Percentiles rank a stretch among this genome's conserved stretches.
These are phyloP conservation scores for Quercus engelmannii DNA, from an alignment of 306 rosid genomes.

Conservation along the genomic window DNA sequence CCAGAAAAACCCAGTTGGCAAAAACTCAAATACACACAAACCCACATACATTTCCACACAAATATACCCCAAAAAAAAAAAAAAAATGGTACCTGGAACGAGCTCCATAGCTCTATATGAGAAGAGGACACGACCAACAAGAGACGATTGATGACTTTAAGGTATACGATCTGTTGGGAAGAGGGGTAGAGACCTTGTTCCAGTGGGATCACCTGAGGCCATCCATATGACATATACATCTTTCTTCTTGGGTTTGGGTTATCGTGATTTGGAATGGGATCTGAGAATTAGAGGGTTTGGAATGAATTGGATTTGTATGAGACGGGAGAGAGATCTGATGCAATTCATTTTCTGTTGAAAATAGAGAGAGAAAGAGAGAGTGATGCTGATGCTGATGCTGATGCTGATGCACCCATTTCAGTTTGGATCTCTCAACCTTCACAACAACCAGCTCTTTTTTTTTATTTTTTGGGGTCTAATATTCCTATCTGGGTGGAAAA, in stretches of 20 bases:
- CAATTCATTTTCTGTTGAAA: slow-evolving; percentile 5
- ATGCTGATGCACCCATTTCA: slow-evolving; percentile 18
- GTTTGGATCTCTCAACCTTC: slow-evolving; percentile 10
- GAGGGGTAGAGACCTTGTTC: slow-evolving; percentile 68
- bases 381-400: slow-evolving; percentile 8
- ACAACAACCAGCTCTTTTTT: neutral
- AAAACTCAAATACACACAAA: neutral
- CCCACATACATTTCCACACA: slow-evolving; percentile 1
- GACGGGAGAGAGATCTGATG: slow-evolving; percentile 36
- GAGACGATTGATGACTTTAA: slow-evolving; percentile 67
- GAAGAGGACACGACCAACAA: slow-evolving; percentile 76
- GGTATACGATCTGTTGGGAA: slow-evolving; percentile 64
- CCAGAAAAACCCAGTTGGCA: slow-evolving; percentile 24
- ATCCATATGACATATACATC: slow-evolving; percentile 99
- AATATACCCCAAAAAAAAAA: neutral
- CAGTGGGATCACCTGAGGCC: slow-evolving; percentile 98
- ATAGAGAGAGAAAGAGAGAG: neutral
- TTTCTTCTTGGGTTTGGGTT: slow-evolving; percentile 30
- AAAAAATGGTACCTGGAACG: slow-evolving; percentile 65
- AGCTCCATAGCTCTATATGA: slow-evolving; percentile 90
- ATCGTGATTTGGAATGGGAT: slow-evolving; percentile 30
- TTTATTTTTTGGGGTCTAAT: too few species aligned
- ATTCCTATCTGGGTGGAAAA: too few species aligned
- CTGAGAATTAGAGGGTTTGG: slow-evolving; percentile 20
- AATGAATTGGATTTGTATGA: slow-evolving; percentile 1